Evolutionary conservation across 2,329 filamentous ascomycete species (phyloP), one percentile per base, ranked within the genome.

Genomic region (Colletotrichum sp.): DNA sequence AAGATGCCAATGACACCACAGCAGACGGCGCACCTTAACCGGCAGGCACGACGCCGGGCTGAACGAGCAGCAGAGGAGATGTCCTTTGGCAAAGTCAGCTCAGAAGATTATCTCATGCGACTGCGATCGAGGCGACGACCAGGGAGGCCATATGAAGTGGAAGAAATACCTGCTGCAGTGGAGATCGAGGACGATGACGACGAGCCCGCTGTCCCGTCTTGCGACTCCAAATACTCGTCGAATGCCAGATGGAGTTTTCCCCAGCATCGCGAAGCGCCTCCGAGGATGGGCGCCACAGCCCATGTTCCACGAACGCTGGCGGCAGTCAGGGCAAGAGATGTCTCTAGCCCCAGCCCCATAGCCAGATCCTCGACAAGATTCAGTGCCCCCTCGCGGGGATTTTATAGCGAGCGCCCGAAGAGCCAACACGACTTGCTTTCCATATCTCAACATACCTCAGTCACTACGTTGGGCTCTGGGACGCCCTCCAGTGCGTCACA

Each of bases 41-140:
- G 74, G 34, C 74, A 74, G 30, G 74, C 71, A 15, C 62, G 44
- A 44, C 74, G 74, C 21, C 49, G 74, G 13, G 74, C 74, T 65
- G 74, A 76, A 39, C 64, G 74, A 21, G 74, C 74, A 44, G 74
- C 74, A 5, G 70, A 65, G 39, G 71, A 73, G n/a, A 73, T 76
- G 70, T 68, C 70, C 6, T 76, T 74, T 15, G 57, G 65, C 21
- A 32, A 65, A 13, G 70, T 76, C 49, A 73, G 34, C 49, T 76
- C 74, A 9, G 74, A 76, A 24, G 74, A 76, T 2, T 76, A 76
- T 7, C 59, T 76, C 30, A 73, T 36, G 34, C 32, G 34, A 30
- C 34, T 76, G 13, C 57, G 74, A 8, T 64, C 74, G 32, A 76
- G 68, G 36, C 57, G 74, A 10, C 74, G 74, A 8, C 74, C 74